Evolutionary conservation across 441 rosid species (phyloP).

Genomic region (Syzygium malaccense): DNA sequence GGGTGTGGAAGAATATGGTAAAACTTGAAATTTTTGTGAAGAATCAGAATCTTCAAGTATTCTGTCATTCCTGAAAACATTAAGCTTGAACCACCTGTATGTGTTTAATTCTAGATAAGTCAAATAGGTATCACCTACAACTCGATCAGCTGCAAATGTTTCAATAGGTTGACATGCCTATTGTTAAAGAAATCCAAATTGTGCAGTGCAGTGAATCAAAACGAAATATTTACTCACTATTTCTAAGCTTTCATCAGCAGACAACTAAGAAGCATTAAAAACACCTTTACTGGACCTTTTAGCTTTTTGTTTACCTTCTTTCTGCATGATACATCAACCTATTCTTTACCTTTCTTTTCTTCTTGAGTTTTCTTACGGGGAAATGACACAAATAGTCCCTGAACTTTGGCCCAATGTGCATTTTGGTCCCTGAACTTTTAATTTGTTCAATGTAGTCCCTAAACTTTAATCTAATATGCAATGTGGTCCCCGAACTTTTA

Average conservation of each 20-base stretch:
- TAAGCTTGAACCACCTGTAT: background rate
- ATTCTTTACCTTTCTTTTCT: background rate
- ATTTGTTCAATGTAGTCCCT: no score
- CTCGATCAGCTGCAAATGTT: background rate
- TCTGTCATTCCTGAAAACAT: background rate
- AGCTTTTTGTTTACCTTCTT: background rate
- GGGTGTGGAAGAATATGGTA: background rate
- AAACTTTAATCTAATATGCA: no score
- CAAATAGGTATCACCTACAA: background rate
- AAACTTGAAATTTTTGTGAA: background rate
- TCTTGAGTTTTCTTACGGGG: background rate
- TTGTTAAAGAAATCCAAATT: background rate
- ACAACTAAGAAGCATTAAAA: background rate
- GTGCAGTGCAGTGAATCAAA: background rate
- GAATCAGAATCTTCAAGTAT: background rate
- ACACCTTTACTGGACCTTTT: background rate
- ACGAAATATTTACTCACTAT: background rate
- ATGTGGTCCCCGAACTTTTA: no score
- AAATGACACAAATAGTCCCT: no score
- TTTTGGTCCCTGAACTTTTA: no score
- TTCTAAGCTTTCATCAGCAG: background rate
- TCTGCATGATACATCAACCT: background rate
- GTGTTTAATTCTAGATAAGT: background rate
- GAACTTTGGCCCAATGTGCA: no score
- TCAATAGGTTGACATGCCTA: background rate